Evolutionary conservation across 805 yeast species (phyloP), one percentile per base, ranked within the genome.

Genomic region (Yamadazyma ubonensis): DNA sequence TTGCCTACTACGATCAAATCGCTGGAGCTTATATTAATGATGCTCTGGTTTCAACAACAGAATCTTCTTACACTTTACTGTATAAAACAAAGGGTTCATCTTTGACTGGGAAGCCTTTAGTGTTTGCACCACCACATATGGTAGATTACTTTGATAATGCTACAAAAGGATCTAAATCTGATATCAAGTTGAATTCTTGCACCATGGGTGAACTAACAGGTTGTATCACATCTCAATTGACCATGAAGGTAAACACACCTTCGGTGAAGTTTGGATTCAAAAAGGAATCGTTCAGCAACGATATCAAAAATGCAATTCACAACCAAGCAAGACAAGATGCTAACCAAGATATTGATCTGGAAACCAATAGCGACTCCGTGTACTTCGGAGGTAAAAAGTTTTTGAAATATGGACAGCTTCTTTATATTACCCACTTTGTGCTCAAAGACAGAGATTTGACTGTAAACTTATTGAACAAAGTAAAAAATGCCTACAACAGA

Each of bases 41-140:
- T 22, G 79, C 75, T 17, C 47, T 69, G 0, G 67, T 71, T 3
- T 54, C 60, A 31, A 73, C 63, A 15, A 46, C 65, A 3, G 44
- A 56, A 0, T 49, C 49, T 5, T 48, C 52, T 5, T 79, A 78
- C 52, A 45, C 69, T 3, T 65, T 79, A 18, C 51, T 49, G 11
- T 79, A 76, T 51, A 18, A 21, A 5, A 61, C 68, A 12, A 46
- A 58, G 1, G 86, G 86, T 2, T 32, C 55, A 3, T 73, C 78
- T 5, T 65, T 63, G 23, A 65, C 67, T 6, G 75, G 75, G 0
- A 58, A 55, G 8, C 54, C 69, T 4, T 56, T 83, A 18, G 57
- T 83, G 26, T 84, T 75, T 55, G 86, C 86, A 4, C 65, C 83
- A 20, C 86, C 90, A 10, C 93, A 84, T 57, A 87, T 81, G 48